Conservation (phyloP, 192 early-diverging fungal genomes). For the Dimargaris cristalligena region DNA sequence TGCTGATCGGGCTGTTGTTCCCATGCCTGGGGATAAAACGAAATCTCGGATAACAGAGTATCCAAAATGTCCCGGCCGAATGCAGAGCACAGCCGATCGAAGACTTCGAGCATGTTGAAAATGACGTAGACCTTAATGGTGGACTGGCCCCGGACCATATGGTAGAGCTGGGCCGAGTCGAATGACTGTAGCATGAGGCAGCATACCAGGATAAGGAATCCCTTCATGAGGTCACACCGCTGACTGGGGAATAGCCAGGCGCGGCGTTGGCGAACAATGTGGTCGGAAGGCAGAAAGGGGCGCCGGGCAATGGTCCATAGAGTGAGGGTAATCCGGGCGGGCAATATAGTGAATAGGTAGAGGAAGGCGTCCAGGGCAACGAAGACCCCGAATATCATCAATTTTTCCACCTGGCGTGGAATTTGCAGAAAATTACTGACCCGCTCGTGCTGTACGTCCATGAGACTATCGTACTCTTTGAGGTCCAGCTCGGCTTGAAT, state of each 20-base stretch:
- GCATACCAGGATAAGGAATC: slow-evolving; percentile 53
- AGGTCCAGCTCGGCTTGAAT: slow-evolving; percentile 43
- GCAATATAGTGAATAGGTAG: slow-evolving; percentile 87
- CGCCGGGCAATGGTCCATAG: slow-evolving; percentile 24
- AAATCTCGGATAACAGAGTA: slow-evolving; percentile 58
- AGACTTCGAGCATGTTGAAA: slow-evolving; percentile 87
- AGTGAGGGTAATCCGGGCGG: slow-evolving; percentile 65
- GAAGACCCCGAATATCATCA: slow-evolving; percentile 78
- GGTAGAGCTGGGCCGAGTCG: slow-evolving; percentile 83
- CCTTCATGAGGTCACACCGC: slow-evolving; percentile 83
- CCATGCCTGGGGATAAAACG: slow-evolving; percentile 10
- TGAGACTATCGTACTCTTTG: slow-evolving; percentile 35
- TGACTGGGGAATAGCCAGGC: slow-evolving; percentile 56
- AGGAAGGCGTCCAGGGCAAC: slow-evolving; percentile 92
- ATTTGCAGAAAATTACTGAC: slow-evolving; percentile 76
- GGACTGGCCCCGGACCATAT: slow-evolving; percentile 87
- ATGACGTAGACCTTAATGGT: slow-evolving; percentile 96
- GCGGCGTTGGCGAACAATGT: slow-evolving; percentile 12
- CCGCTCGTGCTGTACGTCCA: slow-evolving; percentile 73
- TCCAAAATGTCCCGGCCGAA: slow-evolving; percentile 92
- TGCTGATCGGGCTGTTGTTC: background rate
- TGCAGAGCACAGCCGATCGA: slow-evolving; percentile 81
- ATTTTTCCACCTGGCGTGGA: slow-evolving; percentile 81
- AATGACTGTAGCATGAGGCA: slow-evolving; percentile 55
- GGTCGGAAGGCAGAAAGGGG: slow-evolving; percentile 18